A percentile compares a stretch with the other conserved stretches of the same genome.
phyloP scores from a whole-genome alignment of 2,329 filamentous ascomycete genomes.

The Lasiodiplodia gonubiensis region DNA sequence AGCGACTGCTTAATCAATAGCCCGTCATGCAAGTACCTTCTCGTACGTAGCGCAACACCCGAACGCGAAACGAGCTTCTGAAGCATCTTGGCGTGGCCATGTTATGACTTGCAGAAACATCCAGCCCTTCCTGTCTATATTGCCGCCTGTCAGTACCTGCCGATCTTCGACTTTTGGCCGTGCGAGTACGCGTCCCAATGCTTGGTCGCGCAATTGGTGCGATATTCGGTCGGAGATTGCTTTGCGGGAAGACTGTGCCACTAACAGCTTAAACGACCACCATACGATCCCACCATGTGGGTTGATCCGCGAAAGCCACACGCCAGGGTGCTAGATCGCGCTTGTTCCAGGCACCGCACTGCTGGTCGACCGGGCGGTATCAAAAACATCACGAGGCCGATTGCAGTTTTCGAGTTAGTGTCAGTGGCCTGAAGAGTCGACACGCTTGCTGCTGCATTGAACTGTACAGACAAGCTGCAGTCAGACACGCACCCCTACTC shows the following conservation, averaged over 20 bases:
- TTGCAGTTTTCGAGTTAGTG: constrained; percentile 10
- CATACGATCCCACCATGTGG: constrained; percentile 14
- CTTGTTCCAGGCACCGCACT: constrained; percentile 1
- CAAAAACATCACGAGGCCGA: constrained; percentile 7
- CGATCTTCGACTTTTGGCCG: neutral
- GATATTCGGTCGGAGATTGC: constrained; percentile 25
- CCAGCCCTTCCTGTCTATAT: constrained; percentile 1
- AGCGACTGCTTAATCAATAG: constrained; percentile 6
- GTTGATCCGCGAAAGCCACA: constrained; percentile 16
- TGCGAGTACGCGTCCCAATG: constrained; percentile 9
- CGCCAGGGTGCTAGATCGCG: constrained; percentile 18
- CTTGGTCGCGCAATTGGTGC: constrained; percentile 20
- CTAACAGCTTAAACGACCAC: constrained; percentile 8
- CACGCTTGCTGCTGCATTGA: neutral
- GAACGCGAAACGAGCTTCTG: constrained; percentile 16
- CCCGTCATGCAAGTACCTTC: constrained; percentile 10
- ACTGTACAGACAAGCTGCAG: neutral
- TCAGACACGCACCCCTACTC: neutral
- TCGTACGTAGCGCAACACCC: constrained; percentile 21
- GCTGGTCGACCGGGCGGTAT: neutral
- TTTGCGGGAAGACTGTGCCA: constrained; percentile 24
- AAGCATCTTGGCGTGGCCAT: constrained; percentile 3
- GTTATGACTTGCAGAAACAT: constrained; percentile 18
- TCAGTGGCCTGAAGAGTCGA: neutral
- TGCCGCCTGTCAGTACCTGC: neutral